These are phyloP conservation scores for Hyaloperonospora brassicae DNA, from an alignment of 352 stramenopile genomes.

Conservation along the genomic window DNA sequence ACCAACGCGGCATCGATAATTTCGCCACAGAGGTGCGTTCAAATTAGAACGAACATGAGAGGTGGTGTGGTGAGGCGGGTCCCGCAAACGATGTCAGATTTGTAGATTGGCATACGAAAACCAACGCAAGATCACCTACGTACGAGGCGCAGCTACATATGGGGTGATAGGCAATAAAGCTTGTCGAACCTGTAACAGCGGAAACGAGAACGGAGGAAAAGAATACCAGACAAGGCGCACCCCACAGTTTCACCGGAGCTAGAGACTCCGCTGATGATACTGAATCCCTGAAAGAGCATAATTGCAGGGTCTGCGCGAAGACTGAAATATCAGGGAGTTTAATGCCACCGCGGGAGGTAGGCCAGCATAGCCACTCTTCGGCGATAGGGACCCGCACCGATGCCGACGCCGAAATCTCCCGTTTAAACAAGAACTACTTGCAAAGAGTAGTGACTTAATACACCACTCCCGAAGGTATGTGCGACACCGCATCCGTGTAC, in stretches of 20 bases:
- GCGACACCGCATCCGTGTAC: background rate
- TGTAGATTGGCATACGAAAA: no score
- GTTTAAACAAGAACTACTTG: background rate
- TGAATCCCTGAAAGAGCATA: background rate
- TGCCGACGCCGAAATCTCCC: background rate
- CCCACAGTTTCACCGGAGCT: background rate
- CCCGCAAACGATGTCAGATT: no score
- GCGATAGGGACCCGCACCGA: background rate
- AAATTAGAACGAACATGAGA: no score
- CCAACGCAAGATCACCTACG: no score
- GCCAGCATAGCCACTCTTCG: background rate
- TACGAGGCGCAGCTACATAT: no score
- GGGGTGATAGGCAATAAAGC: no score
- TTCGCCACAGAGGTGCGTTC: no score
- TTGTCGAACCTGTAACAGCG: no score
- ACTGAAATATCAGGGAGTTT: background rate
- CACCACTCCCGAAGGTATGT: background rate
- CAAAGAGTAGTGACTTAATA: background rate
- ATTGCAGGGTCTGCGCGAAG: background rate
- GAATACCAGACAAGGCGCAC: background rate
- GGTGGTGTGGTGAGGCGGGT: no score
- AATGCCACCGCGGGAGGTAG: background rate
- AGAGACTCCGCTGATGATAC: background rate
- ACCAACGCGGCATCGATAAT: no score
- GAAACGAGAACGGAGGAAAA: background rate